A percentile compares a stretch with the other conserved stretches of the same genome.
Conservation (phyloP, 352 stramenopile genomes). For the Phytophthora quininea region DNA sequence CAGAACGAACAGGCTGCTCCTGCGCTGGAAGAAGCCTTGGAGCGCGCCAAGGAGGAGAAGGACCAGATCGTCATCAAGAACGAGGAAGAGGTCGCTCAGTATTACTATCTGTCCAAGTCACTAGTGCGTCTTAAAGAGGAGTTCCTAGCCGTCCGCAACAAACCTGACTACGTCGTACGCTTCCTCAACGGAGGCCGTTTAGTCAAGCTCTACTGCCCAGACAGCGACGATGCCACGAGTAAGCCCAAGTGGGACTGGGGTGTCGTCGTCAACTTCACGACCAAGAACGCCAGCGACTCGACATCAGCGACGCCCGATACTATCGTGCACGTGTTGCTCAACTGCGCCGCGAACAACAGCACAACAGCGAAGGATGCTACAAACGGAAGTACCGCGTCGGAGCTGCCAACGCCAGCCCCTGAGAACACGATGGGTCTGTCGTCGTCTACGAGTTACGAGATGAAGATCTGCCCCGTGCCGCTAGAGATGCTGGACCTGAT, state of each 20-base stretch:
- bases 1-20: slow-evolving; percentile 87
- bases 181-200: slow-evolving; percentile 96
- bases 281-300: slow-evolving; percentile 73
- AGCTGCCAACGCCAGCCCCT: slow-evolving; percentile 58
- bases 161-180: slow-evolving; percentile 91
- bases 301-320: slow-evolving; percentile 68
- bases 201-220: slow-evolving; percentile 76
- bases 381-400: slow-evolving; percentile 31
- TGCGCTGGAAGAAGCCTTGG: slow-evolving; percentile 77
- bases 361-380: slow-evolving; percentile 28
- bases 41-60: slow-evolving; percentile 81
- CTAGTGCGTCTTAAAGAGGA: slow-evolving; percentile 93
- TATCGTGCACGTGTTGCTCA: slow-evolving; percentile 82
- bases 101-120: slow-evolving; percentile 91
- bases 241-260: slow-evolving; percentile 81
- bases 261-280: slow-evolving; percentile 88
- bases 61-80: slow-evolving; percentile 91
- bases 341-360: slow-evolving; percentile 50
- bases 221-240: slow-evolving; percentile 50
- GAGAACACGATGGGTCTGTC: slow-evolving; percentile 65
- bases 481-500: slow-evolving; percentile 79
- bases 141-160: slow-evolving; percentile 92
- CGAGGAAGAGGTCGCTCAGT: slow-evolving; percentile 88
- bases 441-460: slow-evolving; percentile 56
- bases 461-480: slow-evolving; percentile 88